Evolutionary conservation across 176 grass and related monocot genomes (phyloP).

Genomic region (Elymus sibiricus): DNA sequence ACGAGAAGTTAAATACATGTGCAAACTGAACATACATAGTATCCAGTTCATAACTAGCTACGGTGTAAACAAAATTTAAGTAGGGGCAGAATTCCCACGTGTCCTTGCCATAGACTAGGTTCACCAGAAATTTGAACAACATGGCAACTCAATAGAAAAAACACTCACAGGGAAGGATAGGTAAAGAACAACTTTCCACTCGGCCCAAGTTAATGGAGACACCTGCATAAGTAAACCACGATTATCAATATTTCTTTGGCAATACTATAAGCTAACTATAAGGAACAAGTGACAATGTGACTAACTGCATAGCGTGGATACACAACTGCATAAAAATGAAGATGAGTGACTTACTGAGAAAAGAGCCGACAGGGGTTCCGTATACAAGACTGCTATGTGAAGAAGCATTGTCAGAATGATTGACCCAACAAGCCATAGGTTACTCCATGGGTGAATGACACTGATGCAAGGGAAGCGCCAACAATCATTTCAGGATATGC

Average conservation of each 20-base stretch:
- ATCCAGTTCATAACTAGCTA: background rate
- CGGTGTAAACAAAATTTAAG: background rate
- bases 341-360: constrained; percentile 73
- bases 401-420: constrained; percentile 93
- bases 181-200: constrained; percentile 93
- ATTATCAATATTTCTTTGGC: background rate
- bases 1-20: background rate
- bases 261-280: constrained; percentile 11
- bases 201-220: constrained; percentile 81
- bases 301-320: background rate
- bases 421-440: constrained; percentile 89
- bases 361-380: constrained; percentile 82
- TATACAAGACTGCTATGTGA: constrained; percentile 77
- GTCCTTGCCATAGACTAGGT: background rate
- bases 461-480: constrained; percentile 42
- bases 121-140: background rate
- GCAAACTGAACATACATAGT: background rate
- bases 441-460: constrained; percentile 94
- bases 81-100: background rate
- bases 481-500: background rate
- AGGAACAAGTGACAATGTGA: constrained; percentile 7
- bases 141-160: constrained; percentile 28
- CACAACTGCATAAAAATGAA: constrained; percentile 1
- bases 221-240: constrained; percentile 56
- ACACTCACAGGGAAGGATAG: constrained; percentile 93